Percentiles rank a stretch among this genome's conserved stretches.
Conservation (phyloP, 805 yeast genomes). For the Zygotorulaspora sp. region DNA sequence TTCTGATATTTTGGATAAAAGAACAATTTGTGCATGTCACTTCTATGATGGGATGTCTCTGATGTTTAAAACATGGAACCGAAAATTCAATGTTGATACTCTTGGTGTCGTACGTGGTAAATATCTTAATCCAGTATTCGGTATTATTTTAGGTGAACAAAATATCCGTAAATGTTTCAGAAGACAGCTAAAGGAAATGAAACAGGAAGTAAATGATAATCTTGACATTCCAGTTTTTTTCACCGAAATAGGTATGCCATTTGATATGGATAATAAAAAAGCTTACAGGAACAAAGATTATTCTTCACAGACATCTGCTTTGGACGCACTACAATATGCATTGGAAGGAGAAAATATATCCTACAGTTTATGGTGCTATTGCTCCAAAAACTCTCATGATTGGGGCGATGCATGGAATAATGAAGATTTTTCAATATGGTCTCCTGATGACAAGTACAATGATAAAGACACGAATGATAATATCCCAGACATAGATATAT, state of each 20-base stretch:
- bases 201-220: conserved; percentile 53
- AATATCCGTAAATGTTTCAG: conserved; percentile 69
- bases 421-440: conserved; percentile 89
- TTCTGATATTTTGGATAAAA: conserved; percentile 51
- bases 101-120: conserved; percentile 78
- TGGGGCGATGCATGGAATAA: conserved; percentile 94
- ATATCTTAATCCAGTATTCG: conserved; percentile 66
- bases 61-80: conserved; percentile 88
- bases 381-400: conserved; percentile 63
- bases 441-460: conserved; percentile 48
- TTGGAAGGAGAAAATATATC: conserved; percentile 68
- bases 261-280: conserved; percentile 80
- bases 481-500: background rate
- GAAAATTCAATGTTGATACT: conserved; percentile 78
- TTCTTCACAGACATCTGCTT: conserved; percentile 69
- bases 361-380: conserved; percentile 85
- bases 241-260: conserved; percentile 97
- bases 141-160: conserved; percentile 76
- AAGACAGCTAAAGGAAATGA: conserved; percentile 63
- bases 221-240: conserved; percentile 80
- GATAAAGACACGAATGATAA: background rate
- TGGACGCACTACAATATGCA: conserved; percentile 78
- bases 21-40: conserved; percentile 78
- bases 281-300: conserved; percentile 68
- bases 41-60: conserved; percentile 93